phyloP scores from a whole-genome alignment of 441 rosid genomes.

The Raphanus hybrid region DNA sequence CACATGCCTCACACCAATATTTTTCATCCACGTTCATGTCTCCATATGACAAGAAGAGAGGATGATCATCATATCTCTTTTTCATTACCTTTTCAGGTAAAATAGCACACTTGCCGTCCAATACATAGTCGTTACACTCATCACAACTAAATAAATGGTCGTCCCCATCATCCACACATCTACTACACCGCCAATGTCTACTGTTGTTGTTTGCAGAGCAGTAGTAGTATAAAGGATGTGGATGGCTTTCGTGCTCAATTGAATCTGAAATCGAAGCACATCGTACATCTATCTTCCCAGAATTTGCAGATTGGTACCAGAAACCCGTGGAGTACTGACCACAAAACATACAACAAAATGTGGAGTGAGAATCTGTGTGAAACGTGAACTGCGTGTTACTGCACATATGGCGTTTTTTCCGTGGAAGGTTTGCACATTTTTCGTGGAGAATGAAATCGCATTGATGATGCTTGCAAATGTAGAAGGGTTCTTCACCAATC shows the following conservation, averaged over 20 bases:
- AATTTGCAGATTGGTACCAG: neutral
- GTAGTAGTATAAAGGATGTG: neutral
- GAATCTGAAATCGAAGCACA: neutral
- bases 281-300: neutral
- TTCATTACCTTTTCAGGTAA: neutral
- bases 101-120: neutral
- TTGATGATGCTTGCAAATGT: neutral
- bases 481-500: neutral
- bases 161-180: neutral
- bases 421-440: neutral
- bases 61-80: neutral
- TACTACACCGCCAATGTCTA: no score
- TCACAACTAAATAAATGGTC: neutral
- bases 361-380: neutral
- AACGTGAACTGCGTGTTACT: neutral
- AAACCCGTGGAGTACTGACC: neutral
- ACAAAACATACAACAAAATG: neutral
- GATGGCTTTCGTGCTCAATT: neutral
- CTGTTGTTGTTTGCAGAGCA: no score
- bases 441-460: neutral
- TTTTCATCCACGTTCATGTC: neutral
- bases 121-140: neutral
- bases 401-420: neutral
- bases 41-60: neutral
- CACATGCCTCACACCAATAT: conserved; percentile 23